A percentile compares a stretch with the other conserved stretches of the same genome.
Evolutionary conservation across 768 basidiomycete genomes (phyloP).

Genomic region (Tephrocybe sp.): DNA sequence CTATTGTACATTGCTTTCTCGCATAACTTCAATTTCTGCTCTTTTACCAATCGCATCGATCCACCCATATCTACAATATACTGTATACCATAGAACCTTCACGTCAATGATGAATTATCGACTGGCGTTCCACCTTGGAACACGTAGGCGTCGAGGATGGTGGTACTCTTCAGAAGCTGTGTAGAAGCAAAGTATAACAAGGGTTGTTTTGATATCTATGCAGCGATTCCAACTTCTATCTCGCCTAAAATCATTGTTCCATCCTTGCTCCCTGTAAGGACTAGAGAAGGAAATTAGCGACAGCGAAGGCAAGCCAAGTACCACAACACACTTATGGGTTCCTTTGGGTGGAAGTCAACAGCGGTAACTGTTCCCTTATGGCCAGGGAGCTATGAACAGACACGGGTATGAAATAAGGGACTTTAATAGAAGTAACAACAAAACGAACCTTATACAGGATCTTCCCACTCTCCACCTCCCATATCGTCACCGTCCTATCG

Average conservation of each 20-base stretch:
- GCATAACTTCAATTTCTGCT: not conserved
- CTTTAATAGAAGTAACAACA: not conserved
- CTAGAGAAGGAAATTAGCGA: constrained; percentile 35
- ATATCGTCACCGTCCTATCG: constrained; percentile 82
- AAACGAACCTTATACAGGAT: constrained; percentile 75
- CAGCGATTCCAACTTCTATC: constrained; percentile 63
- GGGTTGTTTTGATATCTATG: too few relatives aligned
- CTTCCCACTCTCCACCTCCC: constrained; percentile 80
- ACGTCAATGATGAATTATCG: not conserved
- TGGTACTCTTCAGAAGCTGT: too few relatives aligned
- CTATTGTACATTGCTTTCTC: constrained; percentile 6
- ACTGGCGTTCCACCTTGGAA: too few relatives aligned
- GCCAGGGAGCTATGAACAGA: constrained; percentile 71
- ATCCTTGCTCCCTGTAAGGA: constrained; percentile 92
- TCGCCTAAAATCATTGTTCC: constrained; percentile 91
- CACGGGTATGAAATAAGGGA: not conserved
- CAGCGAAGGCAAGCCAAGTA: not conserved
- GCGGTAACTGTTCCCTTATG: constrained; percentile 95
- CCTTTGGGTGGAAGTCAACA: constrained; percentile 96
- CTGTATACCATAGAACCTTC: constrained; percentile 10
- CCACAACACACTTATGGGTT: constrained; percentile 79
- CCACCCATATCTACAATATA: constrained; percentile 8
- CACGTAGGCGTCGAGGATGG: too few relatives aligned
- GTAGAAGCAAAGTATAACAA: too few relatives aligned
- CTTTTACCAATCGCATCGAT: not conserved